A percentile compares a stretch with the other conserved stretches of the same genome.
Conservation (phyloP, 2,329 filamentous ascomycete genomes). For the Blumeriella jaapii region DNA sequence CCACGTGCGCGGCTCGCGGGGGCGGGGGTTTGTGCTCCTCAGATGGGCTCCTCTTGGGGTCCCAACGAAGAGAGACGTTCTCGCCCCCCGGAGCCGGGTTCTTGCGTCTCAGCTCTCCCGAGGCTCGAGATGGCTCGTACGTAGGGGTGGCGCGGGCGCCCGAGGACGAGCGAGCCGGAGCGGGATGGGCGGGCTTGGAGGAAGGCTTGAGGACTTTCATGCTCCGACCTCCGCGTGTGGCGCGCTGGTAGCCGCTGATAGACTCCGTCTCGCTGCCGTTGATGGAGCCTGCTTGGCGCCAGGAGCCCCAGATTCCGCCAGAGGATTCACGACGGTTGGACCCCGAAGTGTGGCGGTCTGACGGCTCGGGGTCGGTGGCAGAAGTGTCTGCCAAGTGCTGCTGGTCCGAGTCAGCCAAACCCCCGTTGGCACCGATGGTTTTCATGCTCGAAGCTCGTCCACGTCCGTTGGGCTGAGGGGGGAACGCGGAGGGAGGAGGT, state of each 20-base stretch:
- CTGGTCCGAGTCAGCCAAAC: conserved; percentile 15
- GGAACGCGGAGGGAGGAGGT: conserved; percentile 10
- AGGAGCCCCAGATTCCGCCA: conserved; percentile 58
- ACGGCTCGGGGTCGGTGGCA: conserved; percentile 8
- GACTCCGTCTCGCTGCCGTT: conserved; percentile 26
- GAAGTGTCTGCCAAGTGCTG: conserved; percentile 6
- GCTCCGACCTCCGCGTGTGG: conserved; percentile 49
- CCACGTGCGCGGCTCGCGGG: conserved; percentile 16
- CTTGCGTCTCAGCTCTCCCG: conserved; percentile 42
- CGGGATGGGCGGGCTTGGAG: conserved; percentile 47
- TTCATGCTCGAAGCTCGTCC: conserved; percentile 15
- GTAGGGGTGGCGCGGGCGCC: conserved; percentile 38
- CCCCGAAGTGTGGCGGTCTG: conserved; percentile 13
- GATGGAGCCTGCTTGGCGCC: conserved; percentile 43
- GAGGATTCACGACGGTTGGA: conserved; percentile 34
- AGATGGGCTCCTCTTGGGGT: conserved; percentile 36
- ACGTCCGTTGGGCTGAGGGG: conserved; percentile 6
- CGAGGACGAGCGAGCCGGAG: conserved; percentile 31
- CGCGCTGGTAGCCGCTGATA: conserved; percentile 52
- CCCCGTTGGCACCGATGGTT: conserved; percentile 9
- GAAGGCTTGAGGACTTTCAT: conserved; percentile 85
- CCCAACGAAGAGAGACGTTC: conserved; percentile 34
- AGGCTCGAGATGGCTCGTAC: conserved; percentile 39
- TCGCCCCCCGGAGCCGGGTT: conserved; percentile 33
- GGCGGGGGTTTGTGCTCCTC: conserved; percentile 25